These are phyloP conservation scores for Fusarium beomiforme DNA, from an alignment of 2,329 filamentous ascomycete species.

Conservation along the genomic window DNA sequence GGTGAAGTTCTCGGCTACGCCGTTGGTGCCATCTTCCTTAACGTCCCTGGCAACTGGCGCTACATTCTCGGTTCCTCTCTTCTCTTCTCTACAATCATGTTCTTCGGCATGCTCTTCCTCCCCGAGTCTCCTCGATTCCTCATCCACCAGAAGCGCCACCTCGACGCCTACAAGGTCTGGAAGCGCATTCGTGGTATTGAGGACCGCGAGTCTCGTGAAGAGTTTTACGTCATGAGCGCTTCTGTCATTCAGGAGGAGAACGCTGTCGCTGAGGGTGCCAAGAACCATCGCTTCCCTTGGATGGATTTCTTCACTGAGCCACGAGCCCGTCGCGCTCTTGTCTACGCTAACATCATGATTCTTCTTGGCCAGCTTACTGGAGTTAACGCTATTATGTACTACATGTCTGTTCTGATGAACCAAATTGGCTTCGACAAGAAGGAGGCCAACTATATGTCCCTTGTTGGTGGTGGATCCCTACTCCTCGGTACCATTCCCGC, in stretches of 20 bases:
- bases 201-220: constrained; percentile 67
- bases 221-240: constrained; percentile 79
- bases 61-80: constrained; percentile 79
- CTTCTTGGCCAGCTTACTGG: constrained; percentile 76
- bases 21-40: constrained; percentile 76
- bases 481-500: constrained; percentile 75
- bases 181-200: constrained; percentile 74
- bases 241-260: constrained; percentile 67
- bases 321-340: constrained; percentile 70
- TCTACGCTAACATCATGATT: constrained; percentile 77
- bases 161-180: constrained; percentile 70
- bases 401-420: constrained; percentile 74
- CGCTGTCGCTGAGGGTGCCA: constrained; percentile 59
- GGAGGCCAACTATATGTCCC: constrained; percentile 76
- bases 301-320: constrained; percentile 78
- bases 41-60: constrained; percentile 76
- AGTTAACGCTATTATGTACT: constrained; percentile 76
- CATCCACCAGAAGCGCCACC: constrained; percentile 68
- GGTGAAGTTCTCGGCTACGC: constrained; percentile 80
- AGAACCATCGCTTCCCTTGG: constrained; percentile 71
- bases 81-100: constrained; percentile 66
- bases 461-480: constrained; percentile 75
- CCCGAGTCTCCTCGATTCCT: constrained; percentile 75
- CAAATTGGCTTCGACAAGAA: constrained; percentile 73
- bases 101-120: constrained; percentile 72